These are phyloP conservation scores for Teratosphaeria epicoccoides DNA, from an alignment of 2,329 filamentous ascomycete species.

Conservation along the genomic window DNA sequence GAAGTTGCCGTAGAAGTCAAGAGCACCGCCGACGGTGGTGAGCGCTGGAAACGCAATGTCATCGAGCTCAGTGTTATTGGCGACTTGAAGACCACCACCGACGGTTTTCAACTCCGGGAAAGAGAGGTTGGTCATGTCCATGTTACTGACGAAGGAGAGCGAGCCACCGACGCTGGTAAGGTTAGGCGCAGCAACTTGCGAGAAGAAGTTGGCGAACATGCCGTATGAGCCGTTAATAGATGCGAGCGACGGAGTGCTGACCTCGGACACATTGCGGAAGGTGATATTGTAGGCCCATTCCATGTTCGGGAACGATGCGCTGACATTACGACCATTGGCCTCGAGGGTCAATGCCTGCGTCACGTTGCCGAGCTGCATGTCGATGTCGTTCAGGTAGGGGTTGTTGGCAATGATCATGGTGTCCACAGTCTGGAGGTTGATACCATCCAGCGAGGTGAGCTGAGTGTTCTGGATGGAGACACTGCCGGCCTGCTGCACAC, in stretches of 20 bases:
- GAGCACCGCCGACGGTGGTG: slow-evolving; percentile 60
- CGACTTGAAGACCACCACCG: slow-evolving; percentile 70
- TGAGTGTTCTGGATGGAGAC: slow-evolving; percentile 79
- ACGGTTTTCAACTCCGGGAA: slow-evolving; percentile 59
- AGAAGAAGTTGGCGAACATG: slow-evolving; percentile 70
- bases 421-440: slow-evolving; percentile 64
- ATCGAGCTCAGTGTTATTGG: slow-evolving; percentile 73
- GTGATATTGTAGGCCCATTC: slow-evolving; percentile 69
- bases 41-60: slow-evolving; percentile 59
- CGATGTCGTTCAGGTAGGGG: slow-evolving; percentile 62
- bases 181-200: slow-evolving; percentile 53
- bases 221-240: slow-evolving; percentile 68
- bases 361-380: slow-evolving; percentile 68
- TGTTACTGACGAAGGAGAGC: slow-evolving; percentile 48
- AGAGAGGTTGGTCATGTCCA: slow-evolving; percentile 58
- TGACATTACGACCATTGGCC: slow-evolving; percentile 66
- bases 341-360: slow-evolving; percentile 60
- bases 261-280: slow-evolving; percentile 65
- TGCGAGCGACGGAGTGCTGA: slow-evolving; percentile 62
- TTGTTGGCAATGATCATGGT: slow-evolving; percentile 86
- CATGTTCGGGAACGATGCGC: slow-evolving; percentile 67
- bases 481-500: slow-evolving; percentile 55
- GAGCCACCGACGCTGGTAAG: slow-evolving; percentile 54
- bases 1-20: slow-evolving; percentile 80
- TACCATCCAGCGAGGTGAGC: slow-evolving; percentile 65